Conservation (phyloP, 495 filamentous ascomycete genomes). For the Penicillium herquei region DNA sequence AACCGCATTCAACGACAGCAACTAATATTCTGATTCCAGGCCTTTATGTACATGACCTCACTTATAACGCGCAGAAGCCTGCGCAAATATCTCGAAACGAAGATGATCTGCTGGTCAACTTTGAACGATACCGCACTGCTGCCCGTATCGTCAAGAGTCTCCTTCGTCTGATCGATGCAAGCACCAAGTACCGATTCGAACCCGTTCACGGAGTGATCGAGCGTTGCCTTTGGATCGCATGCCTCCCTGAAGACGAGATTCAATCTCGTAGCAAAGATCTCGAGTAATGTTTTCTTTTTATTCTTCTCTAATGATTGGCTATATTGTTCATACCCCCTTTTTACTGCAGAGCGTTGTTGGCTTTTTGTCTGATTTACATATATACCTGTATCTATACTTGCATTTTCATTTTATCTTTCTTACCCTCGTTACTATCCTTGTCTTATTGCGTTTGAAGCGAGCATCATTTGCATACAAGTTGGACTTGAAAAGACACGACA, state of each 20-base stretch:
- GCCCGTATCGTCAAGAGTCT: constrained; percentile 93
- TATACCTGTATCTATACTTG: constrained; percentile 19
- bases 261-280: constrained; percentile 53
- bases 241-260: constrained; percentile 83
- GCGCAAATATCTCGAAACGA: constrained; percentile 57
- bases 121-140: constrained; percentile 87
- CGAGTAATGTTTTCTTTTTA: constrained; percentile 34
- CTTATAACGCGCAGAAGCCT: constrained; percentile 91
- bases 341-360: constrained; percentile 2
- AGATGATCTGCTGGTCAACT: constrained; percentile 81
- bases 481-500: constrained; percentile 1
- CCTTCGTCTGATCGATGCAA: constrained; percentile 86
- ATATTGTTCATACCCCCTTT: constrained; percentile 20
- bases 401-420: constrained; percentile 7
- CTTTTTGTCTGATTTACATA: constrained; percentile 12
- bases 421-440: constrained; percentile 4
- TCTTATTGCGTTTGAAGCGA: constrained; percentile 20
- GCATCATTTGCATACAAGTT: constrained; percentile 19
- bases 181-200: constrained; percentile 80
- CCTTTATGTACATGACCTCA: constrained; percentile 93
- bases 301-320: constrained; percentile 14
- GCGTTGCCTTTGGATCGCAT: constrained; percentile 93
- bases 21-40: constrained; percentile 35
- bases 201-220: constrained; percentile 84
- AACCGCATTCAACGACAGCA: not conserved